Base-by-base conservation (phyloP, 768 basidiomycete genomes). In the Mycena albidolilacea region DNA sequence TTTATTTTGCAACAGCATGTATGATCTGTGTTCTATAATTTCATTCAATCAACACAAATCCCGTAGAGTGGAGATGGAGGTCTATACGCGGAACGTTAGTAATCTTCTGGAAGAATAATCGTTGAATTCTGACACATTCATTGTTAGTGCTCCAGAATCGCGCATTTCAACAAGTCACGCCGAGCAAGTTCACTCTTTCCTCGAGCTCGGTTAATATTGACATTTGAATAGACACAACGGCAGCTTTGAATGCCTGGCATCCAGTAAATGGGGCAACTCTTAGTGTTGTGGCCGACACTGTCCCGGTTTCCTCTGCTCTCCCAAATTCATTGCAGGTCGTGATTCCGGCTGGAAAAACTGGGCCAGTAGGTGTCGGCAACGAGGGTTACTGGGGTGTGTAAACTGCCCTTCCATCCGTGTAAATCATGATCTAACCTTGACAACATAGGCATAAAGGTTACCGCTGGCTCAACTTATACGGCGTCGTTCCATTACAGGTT, bases 401-500 rank as follows among this genome's bases (percentile, higher is more conserved):
- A 3, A 52, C 15, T 59, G 52, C 17, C n/a, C n/a, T 14, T 19
- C 30, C 10, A 58, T 52, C 61, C 35, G 14, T n/a, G 11, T 12
- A 37, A 39, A 38, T 43, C 15, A 10, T 43, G 12, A 61, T 38
- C 46, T 17, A 58, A 69, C 19, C 43, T 41, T 60, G 15, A 23
- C 46, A 35, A 15, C 55, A 21, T 37, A 84, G 91, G 92, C 12
- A 90, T 93, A 79, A 89, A 88, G 50, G 85, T 92, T 38, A 79
- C 88, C 57, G 79, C 85, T 0, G 79, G 81, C 1, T 87, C 87
- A 83, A 88, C 84, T 0, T 93, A 93, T 80, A 86, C 83, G 19
- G 90, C 89, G 0, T 90, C 90, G 1, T 89, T 93, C 72, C 90
- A 83, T 78, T 90, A 88, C 77, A 87, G 86, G 67, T 89, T 91